Conservation (phyloP, 352 stramenopile species). For the Globisporangium nagaii region DNA sequence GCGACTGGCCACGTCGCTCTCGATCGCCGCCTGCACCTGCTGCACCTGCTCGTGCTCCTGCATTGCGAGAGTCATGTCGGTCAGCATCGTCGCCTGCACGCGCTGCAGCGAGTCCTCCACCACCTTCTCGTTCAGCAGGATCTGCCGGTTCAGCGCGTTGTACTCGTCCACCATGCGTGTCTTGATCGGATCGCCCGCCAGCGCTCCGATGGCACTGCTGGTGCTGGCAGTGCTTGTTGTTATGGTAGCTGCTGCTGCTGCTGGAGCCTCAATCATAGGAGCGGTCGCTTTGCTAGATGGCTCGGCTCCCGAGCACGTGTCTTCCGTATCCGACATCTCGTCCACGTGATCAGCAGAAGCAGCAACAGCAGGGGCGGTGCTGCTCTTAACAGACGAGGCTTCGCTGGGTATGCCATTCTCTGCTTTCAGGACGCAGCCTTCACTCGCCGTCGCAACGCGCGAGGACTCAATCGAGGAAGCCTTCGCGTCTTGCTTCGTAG, state of each 20-base stretch:
- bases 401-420: no score
- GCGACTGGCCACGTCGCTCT: constrained; percentile 26
- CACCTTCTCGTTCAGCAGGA: constrained; percentile 33
- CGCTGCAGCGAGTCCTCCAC: constrained; percentile 21
- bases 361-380: no score
- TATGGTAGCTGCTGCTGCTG: not conserved
- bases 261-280: no score
- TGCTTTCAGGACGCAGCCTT: no score
- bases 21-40: constrained; percentile 28
- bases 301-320: not conserved
- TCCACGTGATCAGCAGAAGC: not conserved
- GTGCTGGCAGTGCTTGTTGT: not conserved
- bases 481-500: not conserved
- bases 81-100: constrained; percentile 17
- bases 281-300: not conserved
- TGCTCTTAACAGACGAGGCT: no score
- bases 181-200: constrained; percentile 8
- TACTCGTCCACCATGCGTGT: constrained; percentile 19
- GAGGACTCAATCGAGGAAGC: no score
- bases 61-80: constrained; percentile 15
- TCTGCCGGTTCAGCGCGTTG: constrained; percentile 31
- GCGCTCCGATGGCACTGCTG: no score
- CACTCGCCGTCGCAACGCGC: no score
- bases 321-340: not conserved
- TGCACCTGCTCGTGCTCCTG: constrained; percentile 32